Percentiles rank a stretch among this genome's conserved stretches.
These are phyloP conservation scores for Ramaria sp. DNA, from an alignment of 768 basidiomycete genomes.

Conservation along the genomic window DNA sequence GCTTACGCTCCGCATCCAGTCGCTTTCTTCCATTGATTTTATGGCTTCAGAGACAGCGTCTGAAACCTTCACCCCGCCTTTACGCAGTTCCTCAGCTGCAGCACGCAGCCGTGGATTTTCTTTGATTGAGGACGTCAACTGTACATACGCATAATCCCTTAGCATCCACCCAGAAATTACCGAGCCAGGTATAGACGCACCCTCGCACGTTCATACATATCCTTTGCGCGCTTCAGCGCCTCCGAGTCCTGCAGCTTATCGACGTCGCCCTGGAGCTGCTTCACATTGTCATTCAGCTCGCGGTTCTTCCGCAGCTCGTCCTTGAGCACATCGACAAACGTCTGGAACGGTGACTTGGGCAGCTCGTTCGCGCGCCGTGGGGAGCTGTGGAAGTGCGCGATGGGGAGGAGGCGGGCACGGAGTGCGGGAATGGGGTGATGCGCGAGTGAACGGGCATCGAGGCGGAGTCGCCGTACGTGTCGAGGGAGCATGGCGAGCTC, in stretches of 20 bases:
- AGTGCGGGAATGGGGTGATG: conserved; percentile 11
- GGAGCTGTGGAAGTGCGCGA: conserved; percentile 32
- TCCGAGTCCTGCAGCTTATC: conserved; percentile 96
- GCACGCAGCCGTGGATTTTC: conserved; percentile 88
- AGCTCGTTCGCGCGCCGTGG: conserved; percentile 49
- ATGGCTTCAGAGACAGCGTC: conserved; percentile 92
- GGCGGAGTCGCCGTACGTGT: conserved; percentile 28
- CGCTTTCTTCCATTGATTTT: conserved; percentile 90
- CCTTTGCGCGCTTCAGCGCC: conserved; percentile 85
- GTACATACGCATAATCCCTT: conserved; percentile 1
- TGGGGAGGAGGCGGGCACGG: conserved; percentile 5
- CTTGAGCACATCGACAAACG: conserved; percentile 87
- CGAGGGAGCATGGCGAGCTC: conserved; percentile 33
- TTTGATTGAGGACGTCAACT: conserved; percentile 91
- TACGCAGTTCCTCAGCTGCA: conserved; percentile 87
- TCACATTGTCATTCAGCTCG: conserved; percentile 92
- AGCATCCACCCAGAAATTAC: background rate
- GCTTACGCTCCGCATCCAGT: conserved; percentile 66
- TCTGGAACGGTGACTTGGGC: conserved; percentile 89
- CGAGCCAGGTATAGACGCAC: conserved; percentile 31
- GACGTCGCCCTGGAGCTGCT: conserved; percentile 95
- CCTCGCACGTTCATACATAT: conserved; percentile 88
- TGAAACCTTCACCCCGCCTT: conserved; percentile 81
- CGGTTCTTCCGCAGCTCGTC: conserved; percentile 91
- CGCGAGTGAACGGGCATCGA: conserved; percentile 18